Conservation (phyloP, 1,284 basidiomycete species). For the Cerrena zonata region DNA sequence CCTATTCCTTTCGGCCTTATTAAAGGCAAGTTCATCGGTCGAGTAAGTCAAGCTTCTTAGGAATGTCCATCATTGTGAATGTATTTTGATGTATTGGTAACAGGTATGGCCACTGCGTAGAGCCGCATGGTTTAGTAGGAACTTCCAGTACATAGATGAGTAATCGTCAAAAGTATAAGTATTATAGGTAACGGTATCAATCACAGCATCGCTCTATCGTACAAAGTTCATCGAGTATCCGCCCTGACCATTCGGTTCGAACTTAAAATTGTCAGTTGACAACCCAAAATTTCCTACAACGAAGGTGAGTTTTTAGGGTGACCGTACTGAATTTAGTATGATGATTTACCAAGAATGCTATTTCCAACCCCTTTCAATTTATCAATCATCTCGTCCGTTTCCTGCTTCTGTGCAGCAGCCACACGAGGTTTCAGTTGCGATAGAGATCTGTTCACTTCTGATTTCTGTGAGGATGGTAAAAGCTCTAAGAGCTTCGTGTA, state of each 20-base stretch:
- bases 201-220: conserved; percentile 25
- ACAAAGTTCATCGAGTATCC: conserved; percentile 90
- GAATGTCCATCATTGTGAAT: too few relatives aligned
- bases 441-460: conserved; percentile 47
- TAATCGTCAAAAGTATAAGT: not conserved
- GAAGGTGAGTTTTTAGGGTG: not conserved
- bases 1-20: conserved; percentile 85
- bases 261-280: conserved; percentile 91
- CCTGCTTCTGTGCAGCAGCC: conserved; percentile 74
- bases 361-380: conserved; percentile 94
- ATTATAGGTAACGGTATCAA: conserved; percentile 1
- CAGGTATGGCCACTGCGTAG: conserved; percentile 20
- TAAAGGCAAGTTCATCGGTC: conserved; percentile 70
- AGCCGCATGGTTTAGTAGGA: conserved; percentile 18
- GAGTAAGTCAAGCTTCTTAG: conserved; percentile 49
- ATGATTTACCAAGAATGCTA: conserved; percentile 69
- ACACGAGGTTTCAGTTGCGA: conserved; percentile 57
- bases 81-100: not conserved
- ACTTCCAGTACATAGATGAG: conserved; percentile 23
- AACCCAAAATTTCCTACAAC: conserved; percentile 74
- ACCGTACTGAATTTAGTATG: not conserved
- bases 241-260: conserved; percentile 85
- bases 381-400: conserved; percentile 87
- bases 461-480: conserved; percentile 48
- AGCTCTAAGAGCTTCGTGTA: conserved; percentile 66